phyloP scores from a whole-genome alignment of 805 yeast species.

The Wickerhamiella shivajii region DNA sequence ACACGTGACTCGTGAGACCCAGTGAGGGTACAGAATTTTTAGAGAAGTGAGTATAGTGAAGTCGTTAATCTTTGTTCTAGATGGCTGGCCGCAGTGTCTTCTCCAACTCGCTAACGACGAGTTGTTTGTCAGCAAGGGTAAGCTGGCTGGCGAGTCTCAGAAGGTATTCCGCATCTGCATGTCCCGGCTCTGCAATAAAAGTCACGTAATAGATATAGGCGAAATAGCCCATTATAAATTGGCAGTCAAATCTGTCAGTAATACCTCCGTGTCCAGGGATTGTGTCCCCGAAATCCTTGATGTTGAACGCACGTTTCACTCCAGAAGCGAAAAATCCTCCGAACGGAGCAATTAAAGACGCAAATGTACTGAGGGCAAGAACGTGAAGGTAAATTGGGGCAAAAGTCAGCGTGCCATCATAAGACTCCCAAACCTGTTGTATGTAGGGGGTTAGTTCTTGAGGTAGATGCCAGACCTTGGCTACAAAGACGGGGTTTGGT shows the following conservation, averaged over 20 bases:
- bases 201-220: constrained; percentile 86
- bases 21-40: no score
- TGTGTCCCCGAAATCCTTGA: constrained; percentile 95
- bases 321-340: constrained; percentile 98
- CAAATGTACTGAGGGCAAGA: constrained; percentile 76
- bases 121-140: no score
- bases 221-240: constrained; percentile 94
- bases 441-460: neutral
- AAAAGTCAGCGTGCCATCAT: constrained; percentile 40
- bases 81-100: no score
- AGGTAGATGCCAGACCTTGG: constrained; percentile 67
- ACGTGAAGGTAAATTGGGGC: constrained; percentile 90
- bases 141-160: no score
- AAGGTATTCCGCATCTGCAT: neutral
- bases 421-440: no score
- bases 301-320: constrained; percentile 89
- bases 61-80: no score
- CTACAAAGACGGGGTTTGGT: constrained; percentile 76
- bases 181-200: constrained; percentile 33
- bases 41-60: no score
- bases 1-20: no score
- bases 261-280: constrained; percentile 99
- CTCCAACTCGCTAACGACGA: no score
- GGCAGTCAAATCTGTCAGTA: constrained; percentile 95
- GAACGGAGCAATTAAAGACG: constrained; percentile 93